Percentiles rank a stretch among this genome's conserved stretches.
Evolutionary conservation across 495 filamentous ascomycete species (phyloP).

Genomic region (Xylaria intraflava): DNA sequence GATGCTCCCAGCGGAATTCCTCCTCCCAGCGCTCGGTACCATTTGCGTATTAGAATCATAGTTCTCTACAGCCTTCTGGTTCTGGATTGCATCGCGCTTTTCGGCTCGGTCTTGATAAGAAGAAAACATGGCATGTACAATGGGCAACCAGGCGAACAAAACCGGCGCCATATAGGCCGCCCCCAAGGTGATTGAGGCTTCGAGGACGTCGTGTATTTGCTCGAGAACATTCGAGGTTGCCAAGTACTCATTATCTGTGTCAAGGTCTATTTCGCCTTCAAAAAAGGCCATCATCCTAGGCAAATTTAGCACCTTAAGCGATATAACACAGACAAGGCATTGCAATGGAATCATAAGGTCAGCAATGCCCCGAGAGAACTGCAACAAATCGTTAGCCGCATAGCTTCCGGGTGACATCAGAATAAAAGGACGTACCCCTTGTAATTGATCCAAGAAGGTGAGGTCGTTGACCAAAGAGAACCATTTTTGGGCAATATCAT

Average conservation of each 20-base stretch:
- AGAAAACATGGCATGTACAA: conserved; percentile 61
- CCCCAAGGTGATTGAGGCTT: conserved; percentile 40
- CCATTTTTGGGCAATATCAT: conserved; percentile 59
- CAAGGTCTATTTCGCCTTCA: conserved; percentile 32
- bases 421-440: conserved; percentile 42
- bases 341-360: conserved; percentile 58
- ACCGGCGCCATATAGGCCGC: conserved; percentile 54
- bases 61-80: conserved; percentile 52
- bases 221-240: conserved; percentile 53
- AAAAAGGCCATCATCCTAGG: conserved; percentile 41
- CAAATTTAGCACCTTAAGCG: conserved; percentile 67
- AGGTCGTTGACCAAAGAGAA: conserved; percentile 60
- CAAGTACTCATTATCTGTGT: conserved; percentile 50
- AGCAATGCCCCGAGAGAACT: conserved; percentile 31
- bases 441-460: conserved; percentile 55
- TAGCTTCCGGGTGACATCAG: background rate
- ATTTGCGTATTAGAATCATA: conserved; percentile 40
- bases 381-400: conserved; percentile 5
- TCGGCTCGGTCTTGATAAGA: conserved; percentile 53
- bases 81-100: conserved; percentile 54
- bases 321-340: conserved; percentile 62
- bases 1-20: conserved; percentile 46
- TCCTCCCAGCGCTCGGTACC: conserved; percentile 27
- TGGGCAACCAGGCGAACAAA: conserved; percentile 68
- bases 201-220: conserved; percentile 58